phyloP scores from a whole-genome alignment of 805 yeast species.

The Priceomyces castillae region DNA sequence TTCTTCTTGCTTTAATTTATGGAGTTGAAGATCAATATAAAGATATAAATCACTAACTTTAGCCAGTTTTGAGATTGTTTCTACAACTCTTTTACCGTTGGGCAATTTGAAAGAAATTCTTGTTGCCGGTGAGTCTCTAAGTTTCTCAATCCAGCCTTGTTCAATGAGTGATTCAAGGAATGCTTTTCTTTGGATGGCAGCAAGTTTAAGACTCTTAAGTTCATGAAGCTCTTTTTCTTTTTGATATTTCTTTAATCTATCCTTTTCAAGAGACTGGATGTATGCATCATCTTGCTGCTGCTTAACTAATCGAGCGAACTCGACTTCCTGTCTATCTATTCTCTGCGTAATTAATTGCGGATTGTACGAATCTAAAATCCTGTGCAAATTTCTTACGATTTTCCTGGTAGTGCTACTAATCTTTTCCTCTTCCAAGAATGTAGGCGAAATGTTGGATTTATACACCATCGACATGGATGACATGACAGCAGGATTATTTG shows the following conservation, averaged over 20 bases:
- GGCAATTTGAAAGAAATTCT: slow-evolving; percentile 55
- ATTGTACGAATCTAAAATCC: slow-evolving; percentile 26
- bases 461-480: slow-evolving; percentile 12
- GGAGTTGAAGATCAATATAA: slow-evolving; percentile 44
- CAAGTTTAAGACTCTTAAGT: slow-evolving; percentile 5
- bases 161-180: slow-evolving; percentile 17
- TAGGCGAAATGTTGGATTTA: slow-evolving; percentile 7
- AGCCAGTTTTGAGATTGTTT: slow-evolving; percentile 39
- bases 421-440: slow-evolving; percentile 19
- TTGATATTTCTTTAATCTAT: slow-evolving; percentile 50
- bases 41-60: slow-evolving; percentile 48
- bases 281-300: slow-evolving; percentile 45
- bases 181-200: slow-evolving; percentile 14
- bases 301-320: slow-evolving; percentile 34
- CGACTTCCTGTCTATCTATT: slow-evolving; percentile 41
- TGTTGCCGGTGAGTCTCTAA: slow-evolving; percentile 15
- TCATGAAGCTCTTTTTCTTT: slow-evolving; percentile 24
- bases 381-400: slow-evolving; percentile 21
- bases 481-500: slow-evolving; percentile 10
- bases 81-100: slow-evolving; percentile 48
- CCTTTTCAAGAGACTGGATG: slow-evolving; percentile 43
- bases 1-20: slow-evolving; percentile 5
- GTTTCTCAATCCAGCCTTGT: slow-evolving; percentile 12
- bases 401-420: slow-evolving; percentile 22
- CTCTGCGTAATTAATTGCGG: slow-evolving; percentile 39